These are phyloP conservation scores for Meyerozyma carpophila DNA, from an alignment of 1,139 yeast species.

Conservation along the genomic window DNA sequence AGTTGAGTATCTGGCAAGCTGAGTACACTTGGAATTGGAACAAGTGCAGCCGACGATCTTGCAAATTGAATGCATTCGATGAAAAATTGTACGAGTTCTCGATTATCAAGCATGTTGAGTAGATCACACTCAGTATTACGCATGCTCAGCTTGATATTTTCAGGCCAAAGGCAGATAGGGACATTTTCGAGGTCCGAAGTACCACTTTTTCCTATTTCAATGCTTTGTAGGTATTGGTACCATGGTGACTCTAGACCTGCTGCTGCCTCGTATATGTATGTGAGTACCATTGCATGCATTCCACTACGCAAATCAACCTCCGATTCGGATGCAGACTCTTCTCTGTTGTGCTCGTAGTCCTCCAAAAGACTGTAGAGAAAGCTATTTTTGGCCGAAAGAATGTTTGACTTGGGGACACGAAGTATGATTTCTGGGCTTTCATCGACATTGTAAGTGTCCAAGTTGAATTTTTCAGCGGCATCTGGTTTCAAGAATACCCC, in stretches of 20 bases:
- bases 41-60: constrained; percentile 13
- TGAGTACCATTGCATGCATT: constrained; percentile 59
- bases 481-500: constrained; percentile 53
- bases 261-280: constrained; percentile 64
- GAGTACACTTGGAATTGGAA: constrained; percentile 38
- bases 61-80: constrained; percentile 51
- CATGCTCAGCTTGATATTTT: constrained; percentile 41
- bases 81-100: constrained; percentile 53
- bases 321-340: constrained; percentile 7
- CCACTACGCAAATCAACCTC: constrained; percentile 42
- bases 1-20: constrained; percentile 6
- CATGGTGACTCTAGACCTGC: constrained; percentile 64
- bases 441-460: constrained; percentile 24
- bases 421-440: constrained; percentile 24
- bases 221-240: constrained; percentile 57
- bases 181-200: constrained; percentile 17
- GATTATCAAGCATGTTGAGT: constrained; percentile 56
- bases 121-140: constrained; percentile 65
- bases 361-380: constrained; percentile 61
- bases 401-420: constrained; percentile 46
- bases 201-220: constrained; percentile 32
- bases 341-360: constrained; percentile 37
- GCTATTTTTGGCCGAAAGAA: constrained; percentile 55
- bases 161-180: constrained; percentile 67
- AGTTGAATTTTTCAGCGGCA: constrained; percentile 21